These are phyloP conservation scores for Salix caprea DNA, from an alignment of 345 rosid genomes.

Conservation along the genomic window DNA sequence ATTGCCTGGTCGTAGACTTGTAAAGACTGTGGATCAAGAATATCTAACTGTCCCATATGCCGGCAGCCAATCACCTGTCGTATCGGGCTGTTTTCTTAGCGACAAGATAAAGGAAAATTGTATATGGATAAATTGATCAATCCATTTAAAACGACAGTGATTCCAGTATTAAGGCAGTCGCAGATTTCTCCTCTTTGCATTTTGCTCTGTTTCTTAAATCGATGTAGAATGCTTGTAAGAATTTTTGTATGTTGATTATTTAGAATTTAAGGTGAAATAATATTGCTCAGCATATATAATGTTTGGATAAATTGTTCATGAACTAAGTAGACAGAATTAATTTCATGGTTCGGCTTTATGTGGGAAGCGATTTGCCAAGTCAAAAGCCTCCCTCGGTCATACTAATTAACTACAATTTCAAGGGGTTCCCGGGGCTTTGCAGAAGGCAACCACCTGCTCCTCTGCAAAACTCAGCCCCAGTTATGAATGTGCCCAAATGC, in stretches of 20 bases:
- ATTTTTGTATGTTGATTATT: background rate
- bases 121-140: too few species aligned
- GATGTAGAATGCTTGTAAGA: background rate
- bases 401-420: background rate
- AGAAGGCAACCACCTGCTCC: background rate
- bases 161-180: background rate
- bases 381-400: background rate
- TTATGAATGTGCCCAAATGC: background rate
- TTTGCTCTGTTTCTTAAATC: background rate
- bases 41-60: slow-evolving; percentile 60
- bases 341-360: too few species aligned
- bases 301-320: too few species aligned
- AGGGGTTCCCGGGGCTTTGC: background rate
- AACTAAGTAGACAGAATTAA: too few species aligned
- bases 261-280: background rate
- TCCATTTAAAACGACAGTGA: too few species aligned
- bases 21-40: slow-evolving; percentile 47
- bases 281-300: too few species aligned
- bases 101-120: background rate
- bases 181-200: background rate
- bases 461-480: background rate
- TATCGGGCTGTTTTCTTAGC: slow-evolving; percentile 46
- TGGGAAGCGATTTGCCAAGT: background rate
- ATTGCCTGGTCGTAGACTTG: slow-evolving; percentile 43
- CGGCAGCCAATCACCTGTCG: slow-evolving; percentile 49